These are phyloP conservation scores for Citrus medica DNA, from an alignment of 345 rosid genomes.

Conservation along the genomic window DNA sequence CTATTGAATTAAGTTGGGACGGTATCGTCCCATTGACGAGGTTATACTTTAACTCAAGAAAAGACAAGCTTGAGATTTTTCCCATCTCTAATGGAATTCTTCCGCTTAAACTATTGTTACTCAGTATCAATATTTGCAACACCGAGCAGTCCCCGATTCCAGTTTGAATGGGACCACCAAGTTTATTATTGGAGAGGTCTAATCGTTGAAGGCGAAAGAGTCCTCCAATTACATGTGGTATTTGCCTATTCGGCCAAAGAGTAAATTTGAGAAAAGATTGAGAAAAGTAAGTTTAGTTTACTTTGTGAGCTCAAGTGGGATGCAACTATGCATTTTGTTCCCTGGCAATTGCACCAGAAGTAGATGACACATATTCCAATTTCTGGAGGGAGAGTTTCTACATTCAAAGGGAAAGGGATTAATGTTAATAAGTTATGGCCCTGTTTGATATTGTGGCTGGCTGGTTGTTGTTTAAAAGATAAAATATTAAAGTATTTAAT, in stretches of 20 bases:
- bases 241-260: not conserved
- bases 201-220: not conserved
- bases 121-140: no score
- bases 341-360: not conserved
- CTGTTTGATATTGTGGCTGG: not conserved
- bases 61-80: not conserved
- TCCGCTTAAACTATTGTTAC: no score
- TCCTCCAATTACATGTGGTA: not conserved
- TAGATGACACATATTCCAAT: no score
- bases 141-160: not conserved
- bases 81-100: not conserved
- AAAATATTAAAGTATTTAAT: no score
- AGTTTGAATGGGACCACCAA: not conserved
- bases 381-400: not conserved
- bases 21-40: not conserved
- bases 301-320: not conserved
- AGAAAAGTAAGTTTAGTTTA: not conserved
- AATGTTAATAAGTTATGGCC: not conserved
- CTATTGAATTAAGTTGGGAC: not conserved
- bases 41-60: no score
- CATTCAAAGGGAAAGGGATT: no score
- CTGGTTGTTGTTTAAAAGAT: not conserved
- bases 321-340: not conserved
- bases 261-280: slow-evolving; percentile 2
- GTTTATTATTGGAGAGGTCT: no score